Base-by-base conservation (phyloP, 2,329 filamentous ascomycete species). In the Drechslerella dactyloides region DNA sequence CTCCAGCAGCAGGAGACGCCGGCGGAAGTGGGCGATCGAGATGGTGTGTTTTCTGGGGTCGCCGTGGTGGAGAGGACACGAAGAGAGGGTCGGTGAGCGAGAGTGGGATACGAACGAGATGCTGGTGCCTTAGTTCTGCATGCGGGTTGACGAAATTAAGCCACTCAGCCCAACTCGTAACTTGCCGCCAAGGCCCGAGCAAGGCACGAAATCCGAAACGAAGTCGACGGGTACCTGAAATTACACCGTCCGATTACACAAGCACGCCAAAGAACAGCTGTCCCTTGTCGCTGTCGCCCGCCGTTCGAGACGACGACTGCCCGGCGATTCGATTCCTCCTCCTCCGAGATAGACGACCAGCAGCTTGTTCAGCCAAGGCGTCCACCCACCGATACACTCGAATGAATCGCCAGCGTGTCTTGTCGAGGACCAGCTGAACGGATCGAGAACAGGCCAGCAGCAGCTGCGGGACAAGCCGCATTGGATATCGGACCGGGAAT, bases 121-220 rank as follows among this genome's bases (percentile, higher is more conserved):
- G 21, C 21, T 17, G 42, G 60, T 44, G n/a, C n/a, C n/a, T 24
- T 7, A 40, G 21, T 53, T 58, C n/a, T 40, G 37, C 23, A 65
- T 72, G 68, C 68, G 59, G 68, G 60, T 56, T 72, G 68, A 72
- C 68, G 68, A 65, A 65, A 64, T 70, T 56, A 44, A 44, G 46
- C 52, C 48, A 53, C 35, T 54, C 54, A 59, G 52, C 63, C 37
- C 65, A 69, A 63, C 66, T 44, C 60, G 53, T 40, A 55, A 65
- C 56, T 35, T 21, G 37, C 21, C 30, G 66, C 66, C 66, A 70
- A 70, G 66, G 17, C 59, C 19, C 10, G 13, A 33, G 24, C 60
- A 33, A 64, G 52, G 60, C 52, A 63, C 59, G 44, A 53, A 51
- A 51, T 27, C 46, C 42, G n/a, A 21, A 44, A 53, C 58, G 44